Percentiles rank a stretch among this genome's conserved stretches.
Conservation (phyloP, 2,329 filamentous ascomycete species). For the Ascochyta rabiei region DNA sequence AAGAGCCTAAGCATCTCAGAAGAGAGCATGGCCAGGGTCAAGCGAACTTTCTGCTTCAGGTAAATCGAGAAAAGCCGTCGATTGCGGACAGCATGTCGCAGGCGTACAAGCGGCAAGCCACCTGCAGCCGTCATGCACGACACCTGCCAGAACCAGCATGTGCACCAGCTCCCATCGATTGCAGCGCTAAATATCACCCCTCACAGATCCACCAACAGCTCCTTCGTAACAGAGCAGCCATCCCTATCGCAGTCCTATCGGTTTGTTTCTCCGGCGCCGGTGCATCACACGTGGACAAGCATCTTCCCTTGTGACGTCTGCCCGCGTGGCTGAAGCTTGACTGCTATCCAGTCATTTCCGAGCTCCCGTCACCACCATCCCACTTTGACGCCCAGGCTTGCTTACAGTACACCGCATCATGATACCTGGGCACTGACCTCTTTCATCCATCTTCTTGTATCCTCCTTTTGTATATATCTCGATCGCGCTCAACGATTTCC, state of each 20-base stretch:
- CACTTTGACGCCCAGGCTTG: conserved; percentile 9
- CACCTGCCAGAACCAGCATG: conserved; percentile 16
- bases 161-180: conserved; percentile 12
- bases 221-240: not conserved
- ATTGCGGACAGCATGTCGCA: not conserved
- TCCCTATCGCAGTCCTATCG: conserved; percentile 11
- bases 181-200: conserved; percentile 20
- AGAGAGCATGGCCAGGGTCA: not conserved
- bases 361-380: conserved; percentile 5
- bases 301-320: conserved; percentile 17
- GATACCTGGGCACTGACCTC: not conserved
- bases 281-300: conserved; percentile 9
- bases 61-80: not conserved
- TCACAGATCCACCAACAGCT: conserved; percentile 17
- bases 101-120: conserved; percentile 8
- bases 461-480: not conserved
- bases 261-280: conserved; percentile 3
- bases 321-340: conserved; percentile 17
- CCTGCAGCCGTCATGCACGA: conserved; percentile 8
- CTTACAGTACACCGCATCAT: conserved; percentile 15
- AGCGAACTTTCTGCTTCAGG: conserved; percentile 3
- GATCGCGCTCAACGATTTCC: not conserved
- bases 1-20: not conserved
- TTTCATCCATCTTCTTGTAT: not conserved
- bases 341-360: conserved; percentile 14